Evolutionary conservation across 495 filamentous ascomycete genomes (phyloP), one percentile per base, ranked within the genome.

Genomic region (Bacidia gigantensis): DNA sequence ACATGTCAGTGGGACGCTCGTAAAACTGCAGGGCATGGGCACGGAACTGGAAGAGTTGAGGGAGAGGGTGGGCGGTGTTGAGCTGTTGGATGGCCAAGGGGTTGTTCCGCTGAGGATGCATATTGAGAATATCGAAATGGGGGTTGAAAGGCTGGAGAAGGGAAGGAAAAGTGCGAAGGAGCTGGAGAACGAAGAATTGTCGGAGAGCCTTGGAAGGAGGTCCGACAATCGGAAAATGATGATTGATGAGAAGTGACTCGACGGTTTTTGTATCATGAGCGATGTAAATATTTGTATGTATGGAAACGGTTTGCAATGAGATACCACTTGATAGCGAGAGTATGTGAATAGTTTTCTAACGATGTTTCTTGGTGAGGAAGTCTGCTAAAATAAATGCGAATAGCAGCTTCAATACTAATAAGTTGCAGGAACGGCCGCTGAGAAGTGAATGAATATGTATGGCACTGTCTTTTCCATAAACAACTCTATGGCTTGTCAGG

Each of bases 11-110:
- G 70, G 65, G 14, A 76, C 82, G 3, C 62, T 87, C 20, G 64
- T 82, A 18, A 81, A 82, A 56, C 67, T 89, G 38, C 71, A 80
- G 56, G 77, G 76, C 32, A 88, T 88, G 54, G 71, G 75, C 42
- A 72, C 72, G 2, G 76, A 77, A 17, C 64, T 89, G n/a, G 75
- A 80, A 52, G 81, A 84, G 56, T 62, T 89, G 55, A 67, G 81
- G 38, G 80, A 86, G 49, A 65, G 81, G 11, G 77, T 87, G 9
- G 76, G 71, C 0, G 69, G 71, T 22, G 79, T 84, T 7, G 78
- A 77, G 54, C 56, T 83, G 25, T 49, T 79, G 21, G 67, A 70
- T 1, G 66, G 64, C n/a, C 50, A 50, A 25, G 63, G 66, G 38
- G 65, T 70, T n/a, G 67, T 84, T 26, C 81, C 83, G 49, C 61